Evolutionary conservation across 768 basidiomycete species (phyloP).

Genomic region (Rubroboletus satanas): DNA sequence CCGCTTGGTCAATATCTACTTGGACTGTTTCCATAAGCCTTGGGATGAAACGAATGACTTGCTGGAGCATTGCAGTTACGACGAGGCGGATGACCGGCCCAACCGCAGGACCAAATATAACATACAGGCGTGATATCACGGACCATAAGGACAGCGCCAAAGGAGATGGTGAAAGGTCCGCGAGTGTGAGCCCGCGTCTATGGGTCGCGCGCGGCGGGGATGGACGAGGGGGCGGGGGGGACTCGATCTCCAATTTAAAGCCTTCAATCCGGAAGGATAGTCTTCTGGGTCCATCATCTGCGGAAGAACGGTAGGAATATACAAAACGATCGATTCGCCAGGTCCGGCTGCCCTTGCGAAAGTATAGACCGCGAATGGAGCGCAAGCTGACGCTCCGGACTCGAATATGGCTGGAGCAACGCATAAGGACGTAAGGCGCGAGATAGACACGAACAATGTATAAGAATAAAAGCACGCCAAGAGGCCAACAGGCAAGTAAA

Average conservation of each 20-base stretch:
- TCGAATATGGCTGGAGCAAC: slow-evolving; percentile 57
- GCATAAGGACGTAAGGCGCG: slow-evolving; percentile 58
- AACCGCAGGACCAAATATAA: slow-evolving; percentile 52
- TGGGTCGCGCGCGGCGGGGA: slow-evolving; percentile 22
- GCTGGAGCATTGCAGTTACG: slow-evolving; percentile 52
- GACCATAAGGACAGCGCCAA: slow-evolving; percentile 34
- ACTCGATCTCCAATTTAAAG: slow-evolving; percentile 47
- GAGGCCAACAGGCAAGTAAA: slow-evolving; percentile 44
- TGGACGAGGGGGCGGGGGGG: slow-evolving; percentile 15
- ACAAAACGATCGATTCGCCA: slow-evolving; percentile 68
- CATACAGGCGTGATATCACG: slow-evolving; percentile 35
- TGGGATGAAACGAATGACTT: slow-evolving; percentile 64
- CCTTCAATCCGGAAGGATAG: slow-evolving; percentile 64
- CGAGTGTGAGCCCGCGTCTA: slow-evolving; percentile 42
- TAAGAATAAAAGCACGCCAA: slow-evolving; percentile 50
- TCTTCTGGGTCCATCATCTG: slow-evolving; percentile 46
- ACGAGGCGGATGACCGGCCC: slow-evolving; percentile 58
- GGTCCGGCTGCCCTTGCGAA: slow-evolving; percentile 50
- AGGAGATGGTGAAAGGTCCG: slow-evolving; percentile 37
- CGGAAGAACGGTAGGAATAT: slow-evolving; percentile 49
- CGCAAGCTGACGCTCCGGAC: slow-evolving; percentile 71
- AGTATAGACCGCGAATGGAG: slow-evolving; percentile 74
- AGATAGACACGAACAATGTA: slow-evolving; percentile 64
- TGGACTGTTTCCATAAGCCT: slow-evolving; percentile 61
- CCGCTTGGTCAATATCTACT: slow-evolving; percentile 59